A percentile compares a stretch with the other conserved stretches of the same genome.
Conservation (phyloP, 208 protist genomes). For the Lotmaria passim region DNA sequence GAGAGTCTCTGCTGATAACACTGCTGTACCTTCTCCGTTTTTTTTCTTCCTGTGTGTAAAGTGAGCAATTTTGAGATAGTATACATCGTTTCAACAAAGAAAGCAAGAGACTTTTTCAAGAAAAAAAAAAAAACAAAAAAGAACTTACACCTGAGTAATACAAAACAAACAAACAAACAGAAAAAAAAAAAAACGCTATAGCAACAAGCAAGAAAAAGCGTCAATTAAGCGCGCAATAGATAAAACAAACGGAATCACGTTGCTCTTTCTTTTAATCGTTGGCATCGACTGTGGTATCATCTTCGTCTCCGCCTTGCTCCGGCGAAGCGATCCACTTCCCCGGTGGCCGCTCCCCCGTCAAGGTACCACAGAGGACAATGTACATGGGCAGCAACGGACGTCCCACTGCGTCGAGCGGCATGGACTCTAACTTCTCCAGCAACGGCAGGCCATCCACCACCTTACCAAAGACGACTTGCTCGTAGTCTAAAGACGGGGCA, state of each 20-base stretch:
- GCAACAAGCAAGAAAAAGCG: no score
- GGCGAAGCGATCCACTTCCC: slow-evolving; percentile 37
- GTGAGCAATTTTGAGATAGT: neutral
- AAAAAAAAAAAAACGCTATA: neutral
- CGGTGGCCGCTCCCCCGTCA: slow-evolving; percentile 69
- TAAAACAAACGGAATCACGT: no score
- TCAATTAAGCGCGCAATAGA: no score
- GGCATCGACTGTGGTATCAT: slow-evolving; percentile 5
- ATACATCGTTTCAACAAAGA: slow-evolving; percentile 3
- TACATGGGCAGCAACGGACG: slow-evolving; percentile 51
- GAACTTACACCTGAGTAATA: neutral
- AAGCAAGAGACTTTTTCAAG: neutral
- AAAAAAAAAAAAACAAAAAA: neutral
- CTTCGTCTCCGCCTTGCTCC: slow-evolving; percentile 16
- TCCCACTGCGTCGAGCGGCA: slow-evolving; percentile 69
- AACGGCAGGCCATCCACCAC: slow-evolving; percentile 79
- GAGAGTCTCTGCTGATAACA: no score
- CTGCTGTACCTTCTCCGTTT: no score
- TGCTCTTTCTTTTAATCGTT: slow-evolving; percentile 5
- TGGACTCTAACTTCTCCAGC: slow-evolving; percentile 74
- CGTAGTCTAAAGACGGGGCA: slow-evolving; percentile 82
- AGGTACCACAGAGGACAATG: slow-evolving; percentile 78
- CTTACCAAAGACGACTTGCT: slow-evolving; percentile 96
- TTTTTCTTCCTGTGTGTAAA: neutral
- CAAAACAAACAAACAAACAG: neutral